These are phyloP conservation scores for Ogataea degrootiae DNA, from an alignment of 805 yeast genomes.

Conservation along the genomic window DNA sequence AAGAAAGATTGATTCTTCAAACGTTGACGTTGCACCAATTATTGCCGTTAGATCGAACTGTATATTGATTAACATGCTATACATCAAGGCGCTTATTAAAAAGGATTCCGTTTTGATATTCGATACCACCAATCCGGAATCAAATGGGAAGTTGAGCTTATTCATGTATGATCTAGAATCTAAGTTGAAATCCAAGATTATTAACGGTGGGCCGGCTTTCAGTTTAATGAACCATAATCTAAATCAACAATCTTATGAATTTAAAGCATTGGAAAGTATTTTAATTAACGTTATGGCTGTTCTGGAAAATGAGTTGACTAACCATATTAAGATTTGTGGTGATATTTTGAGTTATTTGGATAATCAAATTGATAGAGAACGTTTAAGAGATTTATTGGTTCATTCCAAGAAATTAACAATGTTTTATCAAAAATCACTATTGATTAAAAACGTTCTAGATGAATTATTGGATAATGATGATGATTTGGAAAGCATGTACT, in stretches of 20 bases:
- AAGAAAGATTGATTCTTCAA: conserved; percentile 71
- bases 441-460: conserved; percentile 78
- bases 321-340: conserved; percentile 56
- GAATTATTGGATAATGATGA: conserved; percentile 85
- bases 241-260: conserved; percentile 57
- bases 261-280: conserved; percentile 77
- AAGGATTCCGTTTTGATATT: conserved; percentile 76
- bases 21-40: conserved; percentile 81
- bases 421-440: conserved; percentile 68
- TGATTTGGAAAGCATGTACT: conserved; percentile 73
- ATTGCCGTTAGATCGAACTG: conserved; percentile 76
- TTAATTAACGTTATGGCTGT: conserved; percentile 75
- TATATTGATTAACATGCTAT: conserved; percentile 75
- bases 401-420: conserved; percentile 66
- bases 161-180: conserved; percentile 82
- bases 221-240: conserved; percentile 15
- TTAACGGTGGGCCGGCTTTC: conserved; percentile 23
- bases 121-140: conserved; percentile 61
- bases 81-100: conserved; percentile 86
- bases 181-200: conserved; percentile 46
- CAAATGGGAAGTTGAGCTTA: conserved; percentile 67
- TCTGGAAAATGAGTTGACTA: conserved; percentile 68
- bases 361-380: conserved; percentile 71
- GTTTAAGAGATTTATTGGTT: conserved; percentile 66
- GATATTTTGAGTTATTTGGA: conserved; percentile 66